phyloP scores from a whole-genome alignment of 2,329 filamentous ascomycete genomes.

The Xylaria sp. region DNA sequence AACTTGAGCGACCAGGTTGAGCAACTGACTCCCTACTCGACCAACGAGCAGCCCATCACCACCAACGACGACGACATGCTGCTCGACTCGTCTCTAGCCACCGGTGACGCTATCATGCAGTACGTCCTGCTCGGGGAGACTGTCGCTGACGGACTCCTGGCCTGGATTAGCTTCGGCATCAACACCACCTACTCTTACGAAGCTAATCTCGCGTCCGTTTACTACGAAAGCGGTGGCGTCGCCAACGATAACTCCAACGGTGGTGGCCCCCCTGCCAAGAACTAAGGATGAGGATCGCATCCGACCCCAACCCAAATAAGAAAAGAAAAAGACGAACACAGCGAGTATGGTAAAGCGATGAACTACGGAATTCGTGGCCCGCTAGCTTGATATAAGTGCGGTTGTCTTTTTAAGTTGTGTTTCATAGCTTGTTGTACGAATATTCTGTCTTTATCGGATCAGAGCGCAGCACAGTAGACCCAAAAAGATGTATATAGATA shows the following conservation, averaged over 20 bases:
- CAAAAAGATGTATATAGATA: too few relatives aligned
- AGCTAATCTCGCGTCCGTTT: background rate
- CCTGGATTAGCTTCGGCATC: constrained; percentile 20
- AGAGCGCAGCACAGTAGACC: too few relatives aligned
- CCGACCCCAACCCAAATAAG: too few relatives aligned
- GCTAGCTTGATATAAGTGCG: too few relatives aligned
- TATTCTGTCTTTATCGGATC: too few relatives aligned
- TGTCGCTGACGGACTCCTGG: constrained; percentile 15
- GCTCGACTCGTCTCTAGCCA: background rate
- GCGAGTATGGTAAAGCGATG: too few relatives aligned
- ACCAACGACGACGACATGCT: constrained; percentile 16
- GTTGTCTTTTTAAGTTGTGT: too few relatives aligned
- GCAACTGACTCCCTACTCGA: background rate
- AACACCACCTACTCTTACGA: constrained; percentile 3
- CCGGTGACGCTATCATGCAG: constrained; percentile 14
- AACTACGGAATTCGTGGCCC: too few relatives aligned
- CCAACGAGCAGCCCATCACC: constrained; percentile 16
- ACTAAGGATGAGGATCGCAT: too few relatives aligned
- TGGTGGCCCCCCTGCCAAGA: background rate
- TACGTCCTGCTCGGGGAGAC: constrained; percentile 5
- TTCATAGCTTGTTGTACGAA: too few relatives aligned
- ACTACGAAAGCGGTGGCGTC: background rate
- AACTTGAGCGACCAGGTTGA: background rate
- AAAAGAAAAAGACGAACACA: too few relatives aligned
- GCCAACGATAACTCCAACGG: background rate